Conservation (phyloP, 345 rosid species). For the Xanthoceras sorbifolium region DNA sequence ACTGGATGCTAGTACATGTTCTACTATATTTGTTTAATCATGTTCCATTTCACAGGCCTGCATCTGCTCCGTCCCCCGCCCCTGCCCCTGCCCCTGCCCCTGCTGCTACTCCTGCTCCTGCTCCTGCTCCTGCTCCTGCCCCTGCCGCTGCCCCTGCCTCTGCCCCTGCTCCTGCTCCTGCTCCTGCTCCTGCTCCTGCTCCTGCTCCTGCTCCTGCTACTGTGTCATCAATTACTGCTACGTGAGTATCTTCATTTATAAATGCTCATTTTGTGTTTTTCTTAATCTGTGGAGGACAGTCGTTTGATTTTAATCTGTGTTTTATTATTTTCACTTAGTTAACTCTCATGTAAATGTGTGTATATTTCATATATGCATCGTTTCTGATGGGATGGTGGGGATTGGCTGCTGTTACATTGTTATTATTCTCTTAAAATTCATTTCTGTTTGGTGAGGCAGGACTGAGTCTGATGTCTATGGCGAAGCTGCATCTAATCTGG, state of each 20-base stretch:
- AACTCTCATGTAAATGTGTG: background rate
- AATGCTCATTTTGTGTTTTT: constrained; percentile 13
- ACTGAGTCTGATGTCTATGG: constrained; percentile 59
- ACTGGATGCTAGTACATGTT: background rate
- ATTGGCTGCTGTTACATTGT: background rate
- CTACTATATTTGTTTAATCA: background rate
- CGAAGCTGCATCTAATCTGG: constrained; percentile 86
- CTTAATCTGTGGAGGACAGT: background rate
- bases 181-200: constrained; percentile 26
- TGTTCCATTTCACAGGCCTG: constrained; percentile 30
- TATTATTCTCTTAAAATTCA: background rate
- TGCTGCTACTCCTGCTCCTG: constrained; percentile 3
- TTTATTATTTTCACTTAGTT: background rate
- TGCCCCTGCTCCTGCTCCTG: constrained; percentile 22
- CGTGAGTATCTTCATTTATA: constrained; percentile 26
- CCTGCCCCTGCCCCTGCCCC: too few species aligned
- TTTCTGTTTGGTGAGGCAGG: constrained; percentile 40
- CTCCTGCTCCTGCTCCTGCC: constrained; percentile 32
- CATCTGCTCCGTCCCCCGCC: constrained; percentile 7
- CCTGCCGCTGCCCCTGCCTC: constrained; percentile 31
- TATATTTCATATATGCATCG: background rate
- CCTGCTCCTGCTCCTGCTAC: constrained; percentile 29
- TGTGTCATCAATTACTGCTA: constrained; percentile 25
- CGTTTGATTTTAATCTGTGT: background rate
- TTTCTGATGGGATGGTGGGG: background rate